These are phyloP conservation scores for Eucommia ulmoides DNA, from an alignment of 257 asterid species.

Conservation along the genomic window DNA sequence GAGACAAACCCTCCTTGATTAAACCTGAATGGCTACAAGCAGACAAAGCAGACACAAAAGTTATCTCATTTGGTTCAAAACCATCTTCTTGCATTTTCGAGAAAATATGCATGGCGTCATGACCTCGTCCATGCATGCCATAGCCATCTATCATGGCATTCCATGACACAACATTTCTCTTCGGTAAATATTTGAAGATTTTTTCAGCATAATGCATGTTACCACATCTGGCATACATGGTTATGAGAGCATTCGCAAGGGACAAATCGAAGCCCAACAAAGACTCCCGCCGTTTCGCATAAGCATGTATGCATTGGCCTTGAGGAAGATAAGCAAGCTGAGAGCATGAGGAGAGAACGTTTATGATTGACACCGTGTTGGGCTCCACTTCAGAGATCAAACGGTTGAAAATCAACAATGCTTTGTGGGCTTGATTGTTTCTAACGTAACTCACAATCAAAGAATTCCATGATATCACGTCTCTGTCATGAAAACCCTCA, in stretches of 20 bases:
- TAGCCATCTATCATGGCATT: constrained; percentile 24
- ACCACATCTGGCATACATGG: constrained; percentile 24
- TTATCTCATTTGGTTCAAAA: constrained; percentile 13
- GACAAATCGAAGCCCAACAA: constrained; percentile 11
- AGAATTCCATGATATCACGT: constrained; percentile 26
- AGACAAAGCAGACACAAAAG: constrained; percentile 17
- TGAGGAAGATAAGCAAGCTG: constrained; percentile 16
- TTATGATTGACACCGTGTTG: constrained; percentile 14
- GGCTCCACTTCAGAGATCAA: constrained; percentile 14
- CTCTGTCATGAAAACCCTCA: constrained; percentile 17
- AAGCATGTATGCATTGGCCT: constrained; percentile 20
- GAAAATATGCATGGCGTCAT: constrained; percentile 15
- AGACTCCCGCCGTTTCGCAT: constrained; percentile 5
- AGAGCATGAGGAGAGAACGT: constrained; percentile 18
- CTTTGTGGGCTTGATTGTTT: constrained; percentile 14
- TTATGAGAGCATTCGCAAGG: constrained; percentile 22
- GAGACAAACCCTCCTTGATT: constrained; percentile 7
- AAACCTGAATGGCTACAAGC: constrained; percentile 20
- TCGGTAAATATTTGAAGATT: constrained; percentile 5
- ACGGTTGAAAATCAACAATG: constrained; percentile 13
- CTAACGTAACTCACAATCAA: constrained; percentile 21
- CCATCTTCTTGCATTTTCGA: constrained; percentile 9
- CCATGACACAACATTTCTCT: constrained; percentile 14
- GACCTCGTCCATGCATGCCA: constrained; percentile 17
- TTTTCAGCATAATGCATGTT: constrained; percentile 10